phyloP scores from a whole-genome alignment of 352 stramenopile species.

The Globisporangium cylindrosporum region DNA sequence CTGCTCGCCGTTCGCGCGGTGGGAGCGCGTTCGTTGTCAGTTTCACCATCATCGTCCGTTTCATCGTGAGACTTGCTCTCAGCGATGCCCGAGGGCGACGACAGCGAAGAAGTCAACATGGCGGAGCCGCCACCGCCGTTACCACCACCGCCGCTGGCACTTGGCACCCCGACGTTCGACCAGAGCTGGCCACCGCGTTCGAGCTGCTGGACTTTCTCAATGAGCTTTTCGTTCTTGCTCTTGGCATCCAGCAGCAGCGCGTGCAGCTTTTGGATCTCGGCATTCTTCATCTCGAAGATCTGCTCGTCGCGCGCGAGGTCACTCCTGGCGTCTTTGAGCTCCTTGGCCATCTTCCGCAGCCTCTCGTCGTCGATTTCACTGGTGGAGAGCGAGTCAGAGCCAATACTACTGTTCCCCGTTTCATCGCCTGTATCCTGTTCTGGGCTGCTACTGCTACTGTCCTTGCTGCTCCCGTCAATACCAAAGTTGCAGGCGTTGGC shows the following conservation, averaged over 20 bases:
- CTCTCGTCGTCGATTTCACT: slow-evolving; percentile 15
- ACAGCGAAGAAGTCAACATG: background rate
- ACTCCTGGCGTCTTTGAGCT: slow-evolving; percentile 61
- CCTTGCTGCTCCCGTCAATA: slow-evolving; percentile 22
- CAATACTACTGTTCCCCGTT: background rate
- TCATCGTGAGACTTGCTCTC: slow-evolving; percentile 13
- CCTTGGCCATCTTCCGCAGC: slow-evolving; percentile 35
- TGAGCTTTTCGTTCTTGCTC: slow-evolving; percentile 69
- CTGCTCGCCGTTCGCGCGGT: slow-evolving; percentile 2
- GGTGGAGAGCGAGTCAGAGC: background rate
- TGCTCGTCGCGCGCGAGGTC: slow-evolving; percentile 74
- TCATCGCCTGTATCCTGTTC: slow-evolving; percentile 11
- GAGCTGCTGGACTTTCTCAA: slow-evolving; percentile 64
- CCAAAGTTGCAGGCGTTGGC: slow-evolving; percentile 40
- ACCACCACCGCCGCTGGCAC: background rate
- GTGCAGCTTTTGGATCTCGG: slow-evolving; percentile 67
- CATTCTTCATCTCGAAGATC: slow-evolving; percentile 86
- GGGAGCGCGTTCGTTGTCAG: slow-evolving; percentile 3
- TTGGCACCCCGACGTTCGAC: slow-evolving; percentile 34
- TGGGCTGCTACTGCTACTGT: slow-evolving; percentile 2
- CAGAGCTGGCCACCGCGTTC: slow-evolving; percentile 66
- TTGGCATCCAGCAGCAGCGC: slow-evolving; percentile 57
- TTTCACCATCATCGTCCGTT: slow-evolving; percentile 15
- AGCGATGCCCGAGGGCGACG: background rate
- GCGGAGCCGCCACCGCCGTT: background rate